Evolutionary conservation across 164 flowering plant genomes (phyloP).

Genomic region (Vitis rupestris): DNA sequence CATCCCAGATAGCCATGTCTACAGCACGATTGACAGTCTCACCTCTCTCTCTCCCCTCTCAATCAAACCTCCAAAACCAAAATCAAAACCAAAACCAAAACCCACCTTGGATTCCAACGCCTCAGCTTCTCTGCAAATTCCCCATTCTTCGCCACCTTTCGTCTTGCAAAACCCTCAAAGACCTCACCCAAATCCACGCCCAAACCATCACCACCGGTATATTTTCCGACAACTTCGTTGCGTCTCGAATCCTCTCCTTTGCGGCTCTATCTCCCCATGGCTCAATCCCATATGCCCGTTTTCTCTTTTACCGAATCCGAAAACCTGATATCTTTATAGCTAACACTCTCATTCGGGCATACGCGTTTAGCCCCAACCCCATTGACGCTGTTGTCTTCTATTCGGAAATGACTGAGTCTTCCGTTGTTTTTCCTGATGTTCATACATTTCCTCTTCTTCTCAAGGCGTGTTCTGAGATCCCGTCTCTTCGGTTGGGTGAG

Average conservation of each 20-base stretch:
- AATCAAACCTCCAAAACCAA: not conserved
- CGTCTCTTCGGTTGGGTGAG: conserved; percentile 17
- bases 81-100: not conserved
- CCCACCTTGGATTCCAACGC: conserved; percentile 25
- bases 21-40: not conserved
- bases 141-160: conserved; percentile 23
- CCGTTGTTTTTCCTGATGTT: conserved; percentile 16
- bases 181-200: conserved; percentile 37
- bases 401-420: conserved; percentile 14
- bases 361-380: conserved; percentile 19
- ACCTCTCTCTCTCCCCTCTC: conserved; percentile 3
- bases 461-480: conserved; percentile 27
- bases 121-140: conserved; percentile 22
- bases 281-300: conserved; percentile 24
- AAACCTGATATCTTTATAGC: conserved; percentile 26
- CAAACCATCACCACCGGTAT: conserved; percentile 28
- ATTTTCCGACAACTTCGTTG: conserved; percentile 24
- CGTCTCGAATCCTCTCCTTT: conserved; percentile 32
- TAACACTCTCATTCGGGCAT: conserved; percentile 26
- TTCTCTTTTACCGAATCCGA: conserved; percentile 17
- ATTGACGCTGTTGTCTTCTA: conserved; percentile 23
- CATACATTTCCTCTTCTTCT: conserved; percentile 26
- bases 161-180: conserved; percentile 29
- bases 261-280: conserved; percentile 33
- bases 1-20: conserved; percentile 7